Evolutionary conservation across 2,329 filamentous ascomycete species (phyloP).

Genomic region (Chaetomiaceae sp.): DNA sequence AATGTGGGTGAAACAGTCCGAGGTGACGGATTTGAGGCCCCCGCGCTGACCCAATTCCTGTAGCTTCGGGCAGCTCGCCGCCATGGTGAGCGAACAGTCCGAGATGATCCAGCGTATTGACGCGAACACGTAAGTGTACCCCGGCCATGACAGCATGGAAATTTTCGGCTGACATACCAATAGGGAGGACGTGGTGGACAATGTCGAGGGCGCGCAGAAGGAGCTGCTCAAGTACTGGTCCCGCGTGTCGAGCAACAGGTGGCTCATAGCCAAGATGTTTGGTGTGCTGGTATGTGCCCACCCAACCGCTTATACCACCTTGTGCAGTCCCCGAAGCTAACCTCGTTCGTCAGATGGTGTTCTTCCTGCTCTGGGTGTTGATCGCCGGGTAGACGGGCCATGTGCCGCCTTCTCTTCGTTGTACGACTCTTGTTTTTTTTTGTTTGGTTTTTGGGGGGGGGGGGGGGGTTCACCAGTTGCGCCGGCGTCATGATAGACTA

Average conservation of each 20-base stretch:
- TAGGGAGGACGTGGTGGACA: slow-evolving; percentile 92
- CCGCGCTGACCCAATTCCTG: slow-evolving; percentile 20
- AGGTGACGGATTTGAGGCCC: background rate
- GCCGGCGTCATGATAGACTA: slow-evolving; percentile 17
- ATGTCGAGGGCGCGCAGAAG: slow-evolving; percentile 92
- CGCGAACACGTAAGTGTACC: slow-evolving; percentile 53
- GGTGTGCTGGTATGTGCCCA: slow-evolving; percentile 70
- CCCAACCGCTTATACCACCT: slow-evolving; percentile 25
- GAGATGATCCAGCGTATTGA: slow-evolving; percentile 98
- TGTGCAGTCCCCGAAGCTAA: background rate
- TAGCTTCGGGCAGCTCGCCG: slow-evolving; percentile 89
- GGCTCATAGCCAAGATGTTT: slow-evolving; percentile 85
- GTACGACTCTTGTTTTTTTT: slow-evolving; percentile 16
- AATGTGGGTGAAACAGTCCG: slow-evolving; percentile 20
- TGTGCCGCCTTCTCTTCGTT: slow-evolving; percentile 18
- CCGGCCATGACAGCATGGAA: background rate
- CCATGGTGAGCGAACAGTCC: slow-evolving; percentile 95
- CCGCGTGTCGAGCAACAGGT: slow-evolving; percentile 87
- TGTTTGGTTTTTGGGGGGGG: too few species aligned
- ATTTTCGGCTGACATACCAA: slow-evolving; percentile 5
- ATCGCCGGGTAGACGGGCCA: slow-evolving; percentile 24
- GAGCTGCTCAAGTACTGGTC: slow-evolving; percentile 97
- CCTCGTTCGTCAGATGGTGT: slow-evolving; percentile 21
- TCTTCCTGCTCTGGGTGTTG: slow-evolving; percentile 27
- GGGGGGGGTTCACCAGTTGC: too few species aligned